Base-by-base conservation (phyloP, 148 eudicot genomes). In the Dysphania ambrosioides region DNA sequence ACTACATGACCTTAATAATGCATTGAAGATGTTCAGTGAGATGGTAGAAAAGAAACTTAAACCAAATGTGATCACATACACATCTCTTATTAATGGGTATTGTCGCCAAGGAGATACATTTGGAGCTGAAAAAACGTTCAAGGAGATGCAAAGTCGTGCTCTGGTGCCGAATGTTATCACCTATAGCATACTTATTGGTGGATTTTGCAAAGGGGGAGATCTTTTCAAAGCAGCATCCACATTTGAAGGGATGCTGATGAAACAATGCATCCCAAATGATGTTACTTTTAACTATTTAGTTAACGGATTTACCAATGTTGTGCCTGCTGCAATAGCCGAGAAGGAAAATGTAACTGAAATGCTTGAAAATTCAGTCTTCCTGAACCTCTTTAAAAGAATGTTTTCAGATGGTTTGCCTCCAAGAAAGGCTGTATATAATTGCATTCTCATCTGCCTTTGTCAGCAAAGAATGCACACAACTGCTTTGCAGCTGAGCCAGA, bases 11-110 rank as follows among this genome's bases (percentile, higher is more conserved):
- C 68, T 91, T 82, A 66, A 42, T 70, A 82, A 83, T 76, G 97
- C 98, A 70, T 77, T 90, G 56, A 71, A 38, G 73, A 75, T 84
- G 40, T 86, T 94, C 59, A 63, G 63, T 59, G 86, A 78, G 75
- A 90, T 87, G 90, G 70, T 85, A 29, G 86, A 76, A 76, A 86
- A 77, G 75, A 88, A 87, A 63, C 75, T 77, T 80, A 83, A 80
- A 82, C 89, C 92, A 79, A 94, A 94, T 87, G 90, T 92, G 27
- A 93, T 94, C 60, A 92, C 93, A 15, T 94, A 91, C 63, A 94
- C 98, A 21, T 88, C 93, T 80, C 85, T 94, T 12, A 86, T 95
- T 63, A 80, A 87, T 71, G 98, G 98, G 41, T 87, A 82, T 78
- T 88, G 88, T 71, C 86, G 85, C 30, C 68, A 53, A 70, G 86